Evolutionary conservation across 257 asterid species (phyloP).

Genomic region (Striga asiatica): DNA sequence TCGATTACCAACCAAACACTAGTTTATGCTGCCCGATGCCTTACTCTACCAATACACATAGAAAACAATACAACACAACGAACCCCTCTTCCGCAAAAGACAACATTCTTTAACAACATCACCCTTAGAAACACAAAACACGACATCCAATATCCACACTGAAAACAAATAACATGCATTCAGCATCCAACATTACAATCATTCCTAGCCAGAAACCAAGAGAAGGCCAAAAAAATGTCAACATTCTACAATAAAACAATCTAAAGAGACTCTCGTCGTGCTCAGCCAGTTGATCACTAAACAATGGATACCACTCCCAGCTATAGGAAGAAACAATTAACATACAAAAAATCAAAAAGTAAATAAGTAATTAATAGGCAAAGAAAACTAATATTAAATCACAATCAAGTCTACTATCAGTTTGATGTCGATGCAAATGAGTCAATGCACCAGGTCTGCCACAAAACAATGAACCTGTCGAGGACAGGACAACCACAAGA

Average conservation of each 20-base stretch:
- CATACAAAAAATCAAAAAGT: neutral
- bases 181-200: constrained; percentile 2
- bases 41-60: too few relatives aligned
- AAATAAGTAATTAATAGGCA: neutral
- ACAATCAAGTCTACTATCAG: neutral
- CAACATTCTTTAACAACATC: neutral
- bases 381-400: neutral
- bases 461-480: neutral
- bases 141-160: neutral
- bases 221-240: neutral
- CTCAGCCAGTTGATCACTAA: constrained; percentile 12
- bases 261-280: neutral
- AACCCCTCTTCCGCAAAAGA: too few relatives aligned
- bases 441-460: neutral
- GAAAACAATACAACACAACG: too few relatives aligned
- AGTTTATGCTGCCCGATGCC: too few relatives aligned
- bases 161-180: constrained; percentile 5
- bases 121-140: neutral
- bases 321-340: neutral
- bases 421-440: neutral
- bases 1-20: too few relatives aligned
- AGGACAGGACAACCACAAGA: neutral
- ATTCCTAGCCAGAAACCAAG: constrained; percentile 1
- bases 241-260: constrained; percentile 1
- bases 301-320: neutral